Base-by-base conservation (phyloP, 345 rosid genomes). In the Moricandia moricandioides region DNA sequence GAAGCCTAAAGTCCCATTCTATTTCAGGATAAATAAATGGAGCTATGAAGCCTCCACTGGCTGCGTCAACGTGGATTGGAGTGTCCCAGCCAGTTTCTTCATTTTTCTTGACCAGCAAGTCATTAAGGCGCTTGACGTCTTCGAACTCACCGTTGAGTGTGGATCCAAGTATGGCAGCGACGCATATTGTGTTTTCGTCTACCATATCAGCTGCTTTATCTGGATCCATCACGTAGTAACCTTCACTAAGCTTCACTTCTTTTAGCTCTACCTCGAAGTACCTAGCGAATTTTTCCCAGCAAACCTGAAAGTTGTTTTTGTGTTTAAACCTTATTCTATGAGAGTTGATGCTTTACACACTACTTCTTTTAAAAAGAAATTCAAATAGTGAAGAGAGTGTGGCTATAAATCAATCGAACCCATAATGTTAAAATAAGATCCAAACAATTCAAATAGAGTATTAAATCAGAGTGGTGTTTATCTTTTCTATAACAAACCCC, bases 111-210 rank as follows among this genome's bases (percentile, higher is more conserved):
- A 78, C 11, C 58, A 93, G 47, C 30, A 93, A 85, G 63, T 91
- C 92, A 13, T 93, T 93, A 62, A 93, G 81, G 67, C 83, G 94
- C 82, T 91, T 89, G 51, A 93, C 98, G 66, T 93, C 97, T 81
- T 93, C 98, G 61, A 93, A 93, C 79, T 93, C 98, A 37, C 97
- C 98, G 17, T 89, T 93, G 51, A 93, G 90, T 13, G 98, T 93
- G 1, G 98, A 93, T 0, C 97, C 98, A 33, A 93, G 83, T 29
- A 93, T 91, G 6, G 97, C 96, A 26, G 96, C 98, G 0, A 93
- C 97, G 66, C 98, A 93, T 62, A 91, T 93, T n/a, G 98, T 93
- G 88, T 93, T 93, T 80, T 93, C 98, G 34, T 93, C 98, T 2
- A 93, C 98, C 90, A 91, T 80, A 51, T 93, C 96, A 40, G 85